Base-by-base conservation (phyloP, 2,329 filamentous ascomycete species). In the Talaromyces verruculosus region DNA sequence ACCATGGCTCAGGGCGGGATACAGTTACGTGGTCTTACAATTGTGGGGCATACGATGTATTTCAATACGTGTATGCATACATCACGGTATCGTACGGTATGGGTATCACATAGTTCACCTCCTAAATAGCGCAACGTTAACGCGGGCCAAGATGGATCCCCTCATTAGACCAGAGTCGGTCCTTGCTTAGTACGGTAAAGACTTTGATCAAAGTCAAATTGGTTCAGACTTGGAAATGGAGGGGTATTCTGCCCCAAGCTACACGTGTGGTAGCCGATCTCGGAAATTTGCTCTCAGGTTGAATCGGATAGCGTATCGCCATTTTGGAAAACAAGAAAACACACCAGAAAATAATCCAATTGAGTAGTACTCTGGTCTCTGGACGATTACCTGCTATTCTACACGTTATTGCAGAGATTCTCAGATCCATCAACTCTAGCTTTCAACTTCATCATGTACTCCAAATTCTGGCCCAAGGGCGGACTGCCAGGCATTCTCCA, bases 381-480 rank as follows among this genome's bases (percentile, higher is more conserved):
- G 15, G n/a, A 37, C 11, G 35, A 19, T 55, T 1, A 3, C 1
- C 8, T 13, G 35, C 1, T 37, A 4, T 57, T 37, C 4, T 39
- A 15, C 2, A 22, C 11, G 4, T 15, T 22, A 5, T 35, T 5
- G 11, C n/a, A 0, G 33, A 37, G 0, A 3, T 6, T 5, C 11
- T 22, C 22, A 22, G 22, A 22, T 22, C 22, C 22, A 22, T 22
- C 22, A 22, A 22, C 22, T 22, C 22, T 22, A 22, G 22, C 22
- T 22, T 22, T 22, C 22, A 22, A 22, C 22, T 22, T 22, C 67
- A 68, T 63, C 3, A 76, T 76, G 74, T 74, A 74, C 61, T 77
- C 75, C 19, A 76, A 76, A 51, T 77, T 77, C 69, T 77, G 75
- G 74, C 75, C 75, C 6, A 74, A 76, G 33, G 75, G 75, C 2